Evolutionary conservation across 345 rosid species (phyloP), one percentile per base, ranked within the genome.

Genomic region (Gossypium arboreum): DNA sequence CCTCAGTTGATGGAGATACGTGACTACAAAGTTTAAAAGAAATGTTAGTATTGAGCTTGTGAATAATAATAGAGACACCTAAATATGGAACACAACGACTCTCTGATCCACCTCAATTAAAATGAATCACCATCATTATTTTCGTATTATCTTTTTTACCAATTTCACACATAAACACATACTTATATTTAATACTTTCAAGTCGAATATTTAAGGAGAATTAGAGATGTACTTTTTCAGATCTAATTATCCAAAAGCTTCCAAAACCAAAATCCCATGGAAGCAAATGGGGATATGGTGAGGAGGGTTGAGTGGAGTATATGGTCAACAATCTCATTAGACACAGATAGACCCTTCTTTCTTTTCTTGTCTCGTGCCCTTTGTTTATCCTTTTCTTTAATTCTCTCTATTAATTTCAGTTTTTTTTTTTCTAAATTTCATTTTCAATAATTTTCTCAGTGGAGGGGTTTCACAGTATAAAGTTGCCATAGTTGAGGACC

Each of bases 301-400:
- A n/a, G 60, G 25, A 2, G 25, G 60, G 65, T 65, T 77, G 80
- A 80, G 84, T 83, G 81, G 83, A 79, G 64, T 51, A 71, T 75
- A 45, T 68, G 72, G 87, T 87, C 88, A 89, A 85, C 84, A 79
- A 74, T 71, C 74, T 82, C 85, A 81, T 87, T 50, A 82, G 85
- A 86, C 89, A 87, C 73, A 83, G 47, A 6, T 59, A 62, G 87
- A 89, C 86, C 59, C 12, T 48, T 34, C 80, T 85, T 84, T 87
- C 86, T 76, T 83, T 83, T 87, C 91, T 29, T 87, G 87, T 87
- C 87, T 76, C 20, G 18, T 29, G 77, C 71, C 41, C 41, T 56
- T 61, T 77, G 82, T 69, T 68, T 60, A 68, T 16, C 39, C 39
- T 20, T 58, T 9, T 61, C 34, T 47, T 79, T 25, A 43, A 24